These are phyloP conservation scores for Apiotrichum sp. DNA, from an alignment of 1,284 basidiomycete genomes.

Conservation along the genomic window DNA sequence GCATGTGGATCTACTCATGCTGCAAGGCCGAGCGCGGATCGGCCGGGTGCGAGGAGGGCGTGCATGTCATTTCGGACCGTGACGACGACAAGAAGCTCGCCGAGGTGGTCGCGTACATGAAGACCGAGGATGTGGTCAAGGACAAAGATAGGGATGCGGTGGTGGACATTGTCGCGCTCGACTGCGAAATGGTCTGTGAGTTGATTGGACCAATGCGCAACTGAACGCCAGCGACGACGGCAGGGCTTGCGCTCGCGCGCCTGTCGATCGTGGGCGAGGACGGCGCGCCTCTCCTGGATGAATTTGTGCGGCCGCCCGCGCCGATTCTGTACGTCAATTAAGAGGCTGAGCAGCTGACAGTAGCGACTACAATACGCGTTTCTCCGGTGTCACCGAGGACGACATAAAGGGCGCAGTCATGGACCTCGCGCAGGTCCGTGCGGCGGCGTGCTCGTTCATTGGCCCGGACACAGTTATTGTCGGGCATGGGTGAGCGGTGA, in stretches of 20 bases:
- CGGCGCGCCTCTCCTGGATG: conserved; percentile 69
- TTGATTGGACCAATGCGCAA: not conserved
- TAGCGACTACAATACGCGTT: conserved; percentile 79
- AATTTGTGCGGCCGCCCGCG: conserved; percentile 70
- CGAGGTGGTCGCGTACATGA: conserved; percentile 64
- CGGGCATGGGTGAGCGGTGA: conserved; percentile 52
- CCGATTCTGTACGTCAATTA: conserved; percentile 61
- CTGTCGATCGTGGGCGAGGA: conserved; percentile 75
- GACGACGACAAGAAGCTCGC: conserved; percentile 64
- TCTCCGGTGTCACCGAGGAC: conserved; percentile 71
- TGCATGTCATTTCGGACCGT: conserved; percentile 38
- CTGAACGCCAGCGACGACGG: conserved; percentile 58
- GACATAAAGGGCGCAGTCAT: conserved; percentile 57
- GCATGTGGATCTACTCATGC: conserved; percentile 43
- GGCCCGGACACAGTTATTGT: conserved; percentile 72
- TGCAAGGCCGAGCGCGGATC: conserved; percentile 56
- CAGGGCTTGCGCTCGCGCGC: conserved; percentile 76
- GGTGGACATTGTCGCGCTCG: conserved; percentile 67
- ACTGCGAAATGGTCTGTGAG: conserved; percentile 79
- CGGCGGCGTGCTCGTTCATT: conserved; percentile 62
- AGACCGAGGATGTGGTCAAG: conserved; percentile 41
- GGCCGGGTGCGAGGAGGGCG: conserved; percentile 28
- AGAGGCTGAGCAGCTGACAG: not conserved
- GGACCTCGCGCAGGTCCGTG: conserved; percentile 60
- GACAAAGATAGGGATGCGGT: not conserved